Evolutionary conservation across 495 filamentous ascomycete species (phyloP).

Genomic region (Penicillium flavigenum): DNA sequence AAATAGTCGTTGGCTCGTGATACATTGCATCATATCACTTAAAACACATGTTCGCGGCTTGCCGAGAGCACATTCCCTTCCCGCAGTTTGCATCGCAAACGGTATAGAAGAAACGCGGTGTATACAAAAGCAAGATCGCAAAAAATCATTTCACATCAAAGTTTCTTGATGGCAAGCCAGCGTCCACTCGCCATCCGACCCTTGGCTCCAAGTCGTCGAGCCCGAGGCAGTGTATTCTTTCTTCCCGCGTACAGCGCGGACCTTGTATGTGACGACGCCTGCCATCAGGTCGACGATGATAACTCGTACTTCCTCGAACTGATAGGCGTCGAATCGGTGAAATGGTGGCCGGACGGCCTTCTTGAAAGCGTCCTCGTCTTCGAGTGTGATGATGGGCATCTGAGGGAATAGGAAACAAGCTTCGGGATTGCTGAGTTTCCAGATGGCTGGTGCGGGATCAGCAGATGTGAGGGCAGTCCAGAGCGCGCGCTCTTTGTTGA

Average conservation of each 20-base stretch:
- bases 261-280: conserved; percentile 39
- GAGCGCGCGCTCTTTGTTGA: conserved; percentile 40
- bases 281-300: conserved; percentile 51
- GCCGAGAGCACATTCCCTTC: neutral
- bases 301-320: conserved; percentile 39
- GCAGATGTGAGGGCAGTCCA: conserved; percentile 49
- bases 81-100: neutral
- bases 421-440: conserved; percentile 38
- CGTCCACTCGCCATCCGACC: conserved; percentile 46
- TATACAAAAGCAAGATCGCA: neutral
- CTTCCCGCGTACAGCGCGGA: conserved; percentile 31
- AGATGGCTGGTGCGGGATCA: conserved; percentile 40
- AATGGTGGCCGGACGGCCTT: conserved; percentile 39
- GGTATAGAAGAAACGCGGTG: neutral
- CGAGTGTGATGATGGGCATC: conserved; percentile 35
- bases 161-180: conserved; percentile 43
- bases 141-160: conserved; percentile 20
- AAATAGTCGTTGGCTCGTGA: conserved; percentile 21
- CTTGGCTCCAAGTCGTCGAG: conserved; percentile 48
- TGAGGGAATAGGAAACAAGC: conserved; percentile 44
- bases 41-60: conserved; percentile 13
- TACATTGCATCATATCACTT: conserved; percentile 19
- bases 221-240: conserved; percentile 34
- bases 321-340: conserved; percentile 45
- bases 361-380: conserved; percentile 28